These are phyloP conservation scores for Candida pseudoviswanathii DNA, from an alignment of 1,139 yeast species.

Conservation along the genomic window DNA sequence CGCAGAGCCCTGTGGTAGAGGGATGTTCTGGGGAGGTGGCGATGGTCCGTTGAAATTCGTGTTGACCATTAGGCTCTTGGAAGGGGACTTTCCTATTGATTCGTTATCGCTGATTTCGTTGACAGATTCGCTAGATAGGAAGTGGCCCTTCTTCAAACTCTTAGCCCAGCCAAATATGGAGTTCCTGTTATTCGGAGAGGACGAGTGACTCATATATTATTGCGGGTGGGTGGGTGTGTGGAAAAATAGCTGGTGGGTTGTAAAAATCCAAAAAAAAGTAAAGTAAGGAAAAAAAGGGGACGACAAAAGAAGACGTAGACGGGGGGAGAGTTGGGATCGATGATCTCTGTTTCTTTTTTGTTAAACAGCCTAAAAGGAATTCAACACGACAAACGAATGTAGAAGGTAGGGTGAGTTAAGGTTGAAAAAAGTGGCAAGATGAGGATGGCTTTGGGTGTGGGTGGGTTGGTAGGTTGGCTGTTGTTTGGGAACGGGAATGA, in stretches of 20 bases:
- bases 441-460: no score
- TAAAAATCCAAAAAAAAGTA: not conserved
- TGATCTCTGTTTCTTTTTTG: not conserved
- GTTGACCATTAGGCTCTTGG: not conserved
- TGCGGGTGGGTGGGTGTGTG: no score
- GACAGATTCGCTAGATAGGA: constrained; percentile 43
- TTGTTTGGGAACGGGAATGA: not conserved
- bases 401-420: not conserved
- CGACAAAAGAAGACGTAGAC: not conserved
- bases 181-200: constrained; percentile 43
- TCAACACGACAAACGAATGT: no score
- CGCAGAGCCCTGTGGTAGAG: constrained; percentile 1
- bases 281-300: not conserved
- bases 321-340: not conserved
- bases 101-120: constrained; percentile 37
- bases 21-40: constrained; percentile 5
- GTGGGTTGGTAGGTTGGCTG: no score
- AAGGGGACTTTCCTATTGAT: constrained; percentile 1
- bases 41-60: not conserved
- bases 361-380: no score
- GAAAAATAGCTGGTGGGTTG: no score
- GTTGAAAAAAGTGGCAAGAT: not conserved
- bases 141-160: constrained; percentile 42
- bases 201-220: constrained; percentile 39
- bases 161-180: constrained; percentile 54